Evolutionary conservation across 305 asterid species (phyloP), one percentile per base, ranked within the genome.

Genomic region (Plantago rigida): DNA sequence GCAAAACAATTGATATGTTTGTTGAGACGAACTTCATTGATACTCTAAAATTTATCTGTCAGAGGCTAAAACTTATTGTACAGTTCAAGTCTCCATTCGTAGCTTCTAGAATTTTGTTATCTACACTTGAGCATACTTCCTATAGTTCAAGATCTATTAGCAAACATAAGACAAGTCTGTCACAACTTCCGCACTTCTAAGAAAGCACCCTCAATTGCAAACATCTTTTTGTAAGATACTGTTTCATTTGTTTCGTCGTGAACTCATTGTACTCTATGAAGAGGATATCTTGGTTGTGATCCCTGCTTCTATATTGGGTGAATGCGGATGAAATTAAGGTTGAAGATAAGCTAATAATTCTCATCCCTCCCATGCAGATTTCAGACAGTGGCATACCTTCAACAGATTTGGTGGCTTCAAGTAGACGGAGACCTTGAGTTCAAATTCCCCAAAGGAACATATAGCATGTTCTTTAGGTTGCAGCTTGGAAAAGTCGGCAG

Each of bases 361-460:
- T 67, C 31, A 56, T 15, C 52, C 55, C 13, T 59, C 62, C 62
- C 15, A 10, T 69, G 59, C 47, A 89, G 97, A 57, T 89, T 87
- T 67, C 82, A 76, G 56, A 77, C 89, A 13, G 65, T 85, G 0
- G 96, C 96, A 36, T 85, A 77, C 75, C 95, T 89, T 69, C 87
- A 89, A 39, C 97, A 89, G 41, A 87, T 87, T 36, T 85, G 97
- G 97, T 89, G 97, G 97, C 75, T 89, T 4, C 87, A 89, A 79
- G 85, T 87, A 24, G 85, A 59, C 2, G 95, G 96, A 4, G 86
- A 79, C 56, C 63, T 82, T 1, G 89, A 87, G 62, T 89, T 83
- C 79, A 81, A 73, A 44, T 78, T 87, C 11, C 94, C 97, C 4
- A 59, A 67, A 5, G 97, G 95, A 63, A 78, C 72, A 36, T 87